phyloP scores from a whole-genome alignment of 2,329 filamentous ascomycete genomes.

The Colletotrichum eremochloae region DNA sequence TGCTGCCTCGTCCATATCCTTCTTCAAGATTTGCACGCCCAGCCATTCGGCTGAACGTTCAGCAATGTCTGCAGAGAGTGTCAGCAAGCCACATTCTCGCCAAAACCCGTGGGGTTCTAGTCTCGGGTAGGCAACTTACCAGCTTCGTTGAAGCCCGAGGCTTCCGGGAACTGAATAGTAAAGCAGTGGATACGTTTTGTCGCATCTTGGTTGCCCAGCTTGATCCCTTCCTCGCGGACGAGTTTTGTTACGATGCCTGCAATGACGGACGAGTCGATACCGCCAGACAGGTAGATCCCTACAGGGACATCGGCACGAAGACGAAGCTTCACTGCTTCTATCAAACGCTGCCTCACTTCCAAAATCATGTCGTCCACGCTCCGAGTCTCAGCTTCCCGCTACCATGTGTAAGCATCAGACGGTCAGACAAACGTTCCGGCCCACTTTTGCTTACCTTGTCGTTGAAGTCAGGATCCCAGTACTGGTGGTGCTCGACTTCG shows the following conservation, averaged over 20 bases:
- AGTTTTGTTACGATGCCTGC: slow-evolving; percentile 69
- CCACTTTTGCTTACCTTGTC: slow-evolving; percentile 60
- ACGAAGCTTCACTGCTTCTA: slow-evolving; percentile 66
- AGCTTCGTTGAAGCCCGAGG: slow-evolving; percentile 64
- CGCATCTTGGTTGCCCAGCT: slow-evolving; percentile 58
- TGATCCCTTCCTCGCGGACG: slow-evolving; percentile 59
- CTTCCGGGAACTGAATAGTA: slow-evolving; percentile 65
- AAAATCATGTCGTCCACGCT: slow-evolving; percentile 64
- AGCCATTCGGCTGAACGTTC: slow-evolving; percentile 51
- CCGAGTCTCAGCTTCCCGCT: slow-evolving; percentile 55
- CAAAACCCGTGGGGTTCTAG: too few relatives aligned
- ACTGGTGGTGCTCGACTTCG: slow-evolving; percentile 55
- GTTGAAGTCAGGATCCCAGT: slow-evolving; percentile 67
- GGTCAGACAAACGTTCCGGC: too few relatives aligned
- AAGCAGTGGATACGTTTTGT: slow-evolving; percentile 55
- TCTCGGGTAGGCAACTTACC: slow-evolving; percentile 44
- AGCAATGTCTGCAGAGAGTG: slow-evolving; percentile 46
- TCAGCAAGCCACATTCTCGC: not conserved
- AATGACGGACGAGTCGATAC: slow-evolving; percentile 69
- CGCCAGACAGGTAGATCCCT: slow-evolving; percentile 69
- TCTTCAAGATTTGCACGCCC: slow-evolving; percentile 48
- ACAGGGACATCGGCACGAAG: slow-evolving; percentile 70
- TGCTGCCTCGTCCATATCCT: slow-evolving; percentile 47
- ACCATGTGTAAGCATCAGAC: not conserved
- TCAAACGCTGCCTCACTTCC: slow-evolving; percentile 61